A percentile compares a stretch with the other conserved stretches of the same genome.
phyloP scores from a whole-genome alignment of 148 eudicot species.

The Rhododendron molle region DNA sequence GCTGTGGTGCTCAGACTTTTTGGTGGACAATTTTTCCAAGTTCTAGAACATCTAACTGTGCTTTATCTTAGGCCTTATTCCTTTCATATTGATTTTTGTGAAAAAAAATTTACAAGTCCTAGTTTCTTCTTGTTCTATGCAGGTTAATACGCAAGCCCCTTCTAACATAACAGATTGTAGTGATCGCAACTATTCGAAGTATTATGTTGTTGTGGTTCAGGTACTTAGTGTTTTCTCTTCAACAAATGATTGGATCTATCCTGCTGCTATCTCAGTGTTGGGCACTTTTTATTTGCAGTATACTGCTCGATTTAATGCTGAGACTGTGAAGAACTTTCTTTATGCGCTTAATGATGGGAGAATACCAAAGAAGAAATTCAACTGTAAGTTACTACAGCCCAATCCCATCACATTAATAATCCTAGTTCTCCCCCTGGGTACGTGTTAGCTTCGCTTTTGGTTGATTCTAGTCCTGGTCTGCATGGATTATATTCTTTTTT shows the following conservation, averaged over 20 bases:
- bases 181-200: conserved; percentile 77
- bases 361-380: conserved; percentile 89
- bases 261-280: background rate
- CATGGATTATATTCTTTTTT: background rate
- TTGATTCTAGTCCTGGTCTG: background rate
- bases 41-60: background rate
- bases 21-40: background rate
- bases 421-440: background rate
- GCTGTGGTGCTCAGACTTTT: background rate
- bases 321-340: conserved; percentile 80
- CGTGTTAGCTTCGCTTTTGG: background rate
- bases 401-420: background rate
- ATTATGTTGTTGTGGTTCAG: conserved; percentile 93
- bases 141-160: conserved; percentile 97
- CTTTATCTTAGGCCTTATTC: background rate
- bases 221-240: conserved; percentile 26
- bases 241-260: background rate
- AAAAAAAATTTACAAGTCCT: background rate
- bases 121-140: conserved; percentile 11
- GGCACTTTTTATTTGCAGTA: conserved; percentile 50
- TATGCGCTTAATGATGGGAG: conserved; percentile 76
- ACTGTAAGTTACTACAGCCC: conserved; percentile 50
- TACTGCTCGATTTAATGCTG: conserved; percentile 90
- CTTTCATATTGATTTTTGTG: background rate
- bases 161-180: conserved; percentile 74